Percentiles rank a stretch among this genome's conserved stretches.
Conservation (phyloP, 2,329 filamentous ascomycete genomes). For the Diaporthe vexans region DNA sequence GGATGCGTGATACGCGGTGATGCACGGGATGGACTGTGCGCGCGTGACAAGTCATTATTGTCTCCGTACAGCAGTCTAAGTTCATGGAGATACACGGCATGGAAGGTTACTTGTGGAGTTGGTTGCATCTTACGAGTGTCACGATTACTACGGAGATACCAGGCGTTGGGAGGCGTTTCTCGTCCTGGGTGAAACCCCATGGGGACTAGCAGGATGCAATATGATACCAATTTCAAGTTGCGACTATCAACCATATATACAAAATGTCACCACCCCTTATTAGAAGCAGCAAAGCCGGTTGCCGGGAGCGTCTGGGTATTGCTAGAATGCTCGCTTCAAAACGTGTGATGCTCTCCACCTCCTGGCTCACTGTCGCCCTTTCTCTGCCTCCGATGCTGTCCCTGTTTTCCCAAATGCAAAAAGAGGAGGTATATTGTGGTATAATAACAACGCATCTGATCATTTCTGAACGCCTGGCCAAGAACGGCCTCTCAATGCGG, state of each 20-base stretch:
- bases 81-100: neutral
- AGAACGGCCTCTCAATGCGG: constrained; percentile 20
- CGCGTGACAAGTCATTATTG: neutral
- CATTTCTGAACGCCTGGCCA: constrained; percentile 36
- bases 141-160: constrained; percentile 39
- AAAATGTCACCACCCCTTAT: constrained; percentile 1
- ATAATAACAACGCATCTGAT: constrained; percentile 35
- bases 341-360: neutral
- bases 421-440: constrained; percentile 38
- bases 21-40: neutral
- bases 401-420: constrained; percentile 34
- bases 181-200: neutral
- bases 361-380: neutral
- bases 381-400: constrained; percentile 28
- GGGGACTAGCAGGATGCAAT: constrained; percentile 32
- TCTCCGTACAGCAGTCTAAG: neutral
- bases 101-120: neutral
- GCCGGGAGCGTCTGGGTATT: neutral
- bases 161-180: constrained; percentile 39
- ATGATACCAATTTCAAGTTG: constrained; percentile 37
- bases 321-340: neutral
- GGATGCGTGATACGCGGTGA: constrained; percentile 39
- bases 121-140: constrained; percentile 30
- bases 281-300: constrained; percentile 7
- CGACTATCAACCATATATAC: constrained; percentile 31